These are phyloP conservation scores for Colletotrichum lindemuthianum DNA, from an alignment of 2,329 filamentous ascomycete species.

Conservation along the genomic window DNA sequence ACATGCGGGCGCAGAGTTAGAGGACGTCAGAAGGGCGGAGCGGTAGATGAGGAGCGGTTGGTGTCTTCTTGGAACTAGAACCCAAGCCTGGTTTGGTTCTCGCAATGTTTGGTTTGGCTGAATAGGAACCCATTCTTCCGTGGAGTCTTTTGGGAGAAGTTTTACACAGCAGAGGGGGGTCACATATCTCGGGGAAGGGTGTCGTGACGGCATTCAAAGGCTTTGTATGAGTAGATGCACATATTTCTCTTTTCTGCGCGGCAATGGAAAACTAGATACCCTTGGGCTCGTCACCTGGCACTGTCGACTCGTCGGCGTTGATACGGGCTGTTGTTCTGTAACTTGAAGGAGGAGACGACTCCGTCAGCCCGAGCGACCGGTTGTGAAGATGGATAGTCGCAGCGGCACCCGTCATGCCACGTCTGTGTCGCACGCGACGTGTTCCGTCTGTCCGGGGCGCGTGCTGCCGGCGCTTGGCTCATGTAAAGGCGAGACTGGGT, in stretches of 20 bases:
- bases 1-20: background rate
- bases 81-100: background rate
- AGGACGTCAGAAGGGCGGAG: background rate
- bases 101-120: background rate
- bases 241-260: slow-evolving; percentile 7
- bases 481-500: background rate
- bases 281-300: background rate
- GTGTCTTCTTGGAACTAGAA: no score
- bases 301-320: no score
- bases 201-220: slow-evolving; percentile 27
- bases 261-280: slow-evolving; percentile 31
- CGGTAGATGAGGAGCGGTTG: background rate
- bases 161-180: slow-evolving; percentile 9
- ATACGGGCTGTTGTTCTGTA: no score
- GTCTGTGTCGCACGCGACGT: background rate
- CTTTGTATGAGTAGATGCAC: slow-evolving; percentile 31
- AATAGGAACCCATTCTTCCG: background rate
- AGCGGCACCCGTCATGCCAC: background rate
- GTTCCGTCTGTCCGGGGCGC: slow-evolving; percentile 28
- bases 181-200: slow-evolving; percentile 18
- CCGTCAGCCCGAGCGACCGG: background rate
- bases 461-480: background rate
- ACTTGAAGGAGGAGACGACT: background rate
- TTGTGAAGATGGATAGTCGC: no score
- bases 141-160: slow-evolving; percentile 13